phyloP scores from a whole-genome alignment of 352 stramenopile species.

The Phytophthora pistaciae region DNA sequence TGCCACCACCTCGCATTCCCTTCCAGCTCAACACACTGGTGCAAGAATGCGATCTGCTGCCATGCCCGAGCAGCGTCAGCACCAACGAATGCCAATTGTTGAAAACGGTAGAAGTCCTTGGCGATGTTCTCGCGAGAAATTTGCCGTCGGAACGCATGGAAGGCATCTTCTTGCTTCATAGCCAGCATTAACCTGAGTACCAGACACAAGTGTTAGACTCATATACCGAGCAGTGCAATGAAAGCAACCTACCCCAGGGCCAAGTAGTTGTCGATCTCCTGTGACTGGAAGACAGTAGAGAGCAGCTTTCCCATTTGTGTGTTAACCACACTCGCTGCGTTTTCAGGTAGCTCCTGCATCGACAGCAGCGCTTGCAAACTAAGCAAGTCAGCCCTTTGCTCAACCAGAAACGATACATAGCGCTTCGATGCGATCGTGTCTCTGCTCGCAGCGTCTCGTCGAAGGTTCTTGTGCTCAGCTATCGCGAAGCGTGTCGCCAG shows the following conservation, averaged over 20 bases:
- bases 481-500: slow-evolving; percentile 70
- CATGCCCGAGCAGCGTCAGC: slow-evolving; percentile 79
- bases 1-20: slow-evolving; percentile 88
- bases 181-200: slow-evolving; percentile 69
- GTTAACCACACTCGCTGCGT: slow-evolving; percentile 54
- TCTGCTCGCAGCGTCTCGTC: slow-evolving; percentile 19
- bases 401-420: slow-evolving; percentile 73
- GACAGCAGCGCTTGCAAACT: slow-evolving; percentile 72
- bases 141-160: slow-evolving; percentile 74
- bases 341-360: slow-evolving; percentile 66
- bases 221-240: not conserved
- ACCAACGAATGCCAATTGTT: slow-evolving; percentile 77
- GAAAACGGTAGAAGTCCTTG: slow-evolving; percentile 86
- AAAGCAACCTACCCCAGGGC: slow-evolving; percentile 58
- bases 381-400: slow-evolving; percentile 71
- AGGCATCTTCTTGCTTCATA: slow-evolving; percentile 80
- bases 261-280: slow-evolving; percentile 76
- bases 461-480: slow-evolving; percentile 58
- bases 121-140: slow-evolving; percentile 84
- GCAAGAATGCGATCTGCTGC: slow-evolving; percentile 83
- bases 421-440: slow-evolving; percentile 69
- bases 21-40: slow-evolving; percentile 85
- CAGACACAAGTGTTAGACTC: not conserved
- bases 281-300: slow-evolving; percentile 76
- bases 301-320: slow-evolving; percentile 65